Evolutionary conservation across 495 filamentous ascomycete genomes (phyloP), one percentile per base, ranked within the genome.

Genomic region (Aspergillus nanangensis): DNA sequence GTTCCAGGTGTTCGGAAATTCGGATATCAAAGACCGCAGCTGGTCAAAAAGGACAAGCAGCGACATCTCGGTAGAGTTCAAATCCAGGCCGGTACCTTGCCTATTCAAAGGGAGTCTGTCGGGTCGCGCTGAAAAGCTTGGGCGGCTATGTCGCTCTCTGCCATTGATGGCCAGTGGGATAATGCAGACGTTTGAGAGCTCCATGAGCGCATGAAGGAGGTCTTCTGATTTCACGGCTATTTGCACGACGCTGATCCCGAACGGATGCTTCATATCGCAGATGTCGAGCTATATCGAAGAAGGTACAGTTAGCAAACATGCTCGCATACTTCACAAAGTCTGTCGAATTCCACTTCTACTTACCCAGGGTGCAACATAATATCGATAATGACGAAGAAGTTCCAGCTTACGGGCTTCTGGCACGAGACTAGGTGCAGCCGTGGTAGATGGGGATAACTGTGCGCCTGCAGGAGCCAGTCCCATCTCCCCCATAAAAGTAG

Each of bases 291-390:
- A 14, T 14, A 13, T 29, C n/a, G 24, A 45, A 8, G 17, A 8
- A 37, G 4, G 1, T 13, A n/a, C 3, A 3, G 13, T 25, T 20
- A 20, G 23, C 17, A 19, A 8, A 19, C n/a, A n/a, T 17, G 14
- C 7, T 22, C 13, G 44, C 13, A 31, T 36, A 20, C n/a, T n/a
- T 17, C 14, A 29, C 0, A 9, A n/a, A 32, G 0, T 40, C 1
- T 19, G 8, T 17, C 11, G 27, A 15, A 36, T 10, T 10, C 4
- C 8, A 1, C 61, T 38, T 49, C 25, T 29, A 29, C 25, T 11
- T 29, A 69, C 65, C 65, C 65, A 69, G 15, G 61, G 49, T 3
- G 65, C 65, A 31, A 69, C 52, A 23, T 62, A 43, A 44, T 69
- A 69, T 11, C 60, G 61, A 53, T 64, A 69, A 35, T 66, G 53